A percentile compares a stretch with the other conserved stretches of the same genome.
phyloP scores from a whole-genome alignment of 1,284 basidiomycete genomes.

The Rhodotorula sp. region DNA sequence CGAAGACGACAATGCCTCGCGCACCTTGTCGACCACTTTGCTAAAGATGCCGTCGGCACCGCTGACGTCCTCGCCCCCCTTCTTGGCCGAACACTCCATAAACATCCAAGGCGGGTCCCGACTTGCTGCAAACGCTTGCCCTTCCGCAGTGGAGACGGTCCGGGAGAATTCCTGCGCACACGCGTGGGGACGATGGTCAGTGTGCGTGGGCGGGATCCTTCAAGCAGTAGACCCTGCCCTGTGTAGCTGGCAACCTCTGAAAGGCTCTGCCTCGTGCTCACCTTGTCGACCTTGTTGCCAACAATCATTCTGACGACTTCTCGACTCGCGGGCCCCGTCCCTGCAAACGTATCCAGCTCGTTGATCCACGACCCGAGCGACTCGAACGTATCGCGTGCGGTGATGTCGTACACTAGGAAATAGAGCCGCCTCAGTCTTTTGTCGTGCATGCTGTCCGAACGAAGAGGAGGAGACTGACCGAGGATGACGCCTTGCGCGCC shows the following conservation, averaged over 20 bases:
- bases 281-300: conserved; percentile 92
- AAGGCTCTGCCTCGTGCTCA: conserved; percentile 45
- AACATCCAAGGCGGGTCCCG: conserved; percentile 60
- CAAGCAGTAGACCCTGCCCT: too few relatives aligned
- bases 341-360: conserved; percentile 90
- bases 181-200: too few relatives aligned
- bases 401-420: conserved; percentile 81
- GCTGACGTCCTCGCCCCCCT: conserved; percentile 54
- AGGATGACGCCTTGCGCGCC: conserved; percentile 92
- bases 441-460: too few relatives aligned
- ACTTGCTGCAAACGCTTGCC: conserved; percentile 71
- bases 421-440: too few relatives aligned
- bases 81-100: conserved; percentile 69
- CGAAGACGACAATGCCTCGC: too few relatives aligned
- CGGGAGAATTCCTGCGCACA: conserved; percentile 73
- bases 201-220: too few relatives aligned
- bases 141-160: conserved; percentile 78
- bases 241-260: not conserved
- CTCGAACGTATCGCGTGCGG: conserved; percentile 85
- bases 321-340: conserved; percentile 27
- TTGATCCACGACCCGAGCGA: conserved; percentile 86
- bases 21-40: conserved; percentile 67
- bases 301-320: conserved; percentile 90
- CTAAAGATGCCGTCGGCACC: conserved; percentile 77
- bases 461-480: conserved; percentile 44